Percentiles rank a stretch among this genome's conserved stretches.
These are phyloP conservation scores for Scleroderma citrinum DNA, from an alignment of 768 basidiomycete genomes.

Conservation along the genomic window DNA sequence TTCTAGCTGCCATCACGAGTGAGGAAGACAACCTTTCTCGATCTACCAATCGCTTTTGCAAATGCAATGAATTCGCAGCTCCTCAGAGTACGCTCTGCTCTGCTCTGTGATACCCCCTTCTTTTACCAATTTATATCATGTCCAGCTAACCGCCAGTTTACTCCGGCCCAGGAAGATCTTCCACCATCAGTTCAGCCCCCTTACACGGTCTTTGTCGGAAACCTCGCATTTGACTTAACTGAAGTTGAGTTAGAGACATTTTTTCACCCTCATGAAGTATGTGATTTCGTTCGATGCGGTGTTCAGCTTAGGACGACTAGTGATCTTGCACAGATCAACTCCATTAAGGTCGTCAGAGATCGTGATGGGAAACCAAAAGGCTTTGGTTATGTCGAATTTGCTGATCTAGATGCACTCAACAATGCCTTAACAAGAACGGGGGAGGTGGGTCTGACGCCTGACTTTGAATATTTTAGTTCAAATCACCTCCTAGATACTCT, in stretches of 20 bases:
- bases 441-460: constrained; percentile 43
- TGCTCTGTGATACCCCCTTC: constrained; percentile 3
- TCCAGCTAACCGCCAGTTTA: constrained; percentile 51
- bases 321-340: constrained; percentile 50
- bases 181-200: constrained; percentile 92
- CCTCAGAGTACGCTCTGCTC: constrained; percentile 59
- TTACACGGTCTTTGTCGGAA: constrained; percentile 93
- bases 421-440: constrained; percentile 72
- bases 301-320: constrained; percentile 1
- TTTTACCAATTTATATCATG: constrained; percentile 11
- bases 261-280: constrained; percentile 63
- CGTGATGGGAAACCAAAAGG: constrained; percentile 96
- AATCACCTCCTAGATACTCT: constrained; percentile 46
- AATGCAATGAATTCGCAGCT: constrained; percentile 60
- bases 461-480: background rate
- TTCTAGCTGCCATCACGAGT: constrained; percentile 50
- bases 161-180: constrained; percentile 80
- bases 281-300: constrained; percentile 8
- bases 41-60: constrained; percentile 48
- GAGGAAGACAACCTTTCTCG: constrained; percentile 55
- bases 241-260: constrained; percentile 78
- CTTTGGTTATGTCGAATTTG: constrained; percentile 96
- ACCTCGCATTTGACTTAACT: constrained; percentile 87
- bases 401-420: constrained; percentile 80
- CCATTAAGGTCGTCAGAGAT: constrained; percentile 89